Percentiles rank a stretch among this genome's conserved stretches.
These are phyloP conservation scores for Amanita molliuscula DNA, from an alignment of 768 basidiomycete genomes.

Conservation along the genomic window DNA sequence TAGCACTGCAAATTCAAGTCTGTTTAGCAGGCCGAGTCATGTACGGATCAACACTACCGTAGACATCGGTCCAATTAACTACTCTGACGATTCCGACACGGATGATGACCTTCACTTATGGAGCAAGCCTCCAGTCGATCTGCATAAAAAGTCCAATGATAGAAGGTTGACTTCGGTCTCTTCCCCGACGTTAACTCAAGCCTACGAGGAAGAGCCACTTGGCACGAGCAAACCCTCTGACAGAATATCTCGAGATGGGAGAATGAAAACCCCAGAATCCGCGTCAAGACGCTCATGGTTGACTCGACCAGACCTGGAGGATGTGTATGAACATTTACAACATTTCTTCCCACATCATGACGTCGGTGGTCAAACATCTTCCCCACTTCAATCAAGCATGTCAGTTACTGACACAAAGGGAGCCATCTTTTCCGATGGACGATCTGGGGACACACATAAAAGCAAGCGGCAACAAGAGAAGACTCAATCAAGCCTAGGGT, in stretches of 20 bases:
- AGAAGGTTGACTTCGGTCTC: not conserved
- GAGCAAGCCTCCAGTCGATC: slow-evolving; percentile 21
- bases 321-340: slow-evolving; percentile 72
- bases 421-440: not conserved
- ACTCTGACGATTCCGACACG: slow-evolving; percentile 11
- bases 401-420: slow-evolving; percentile 1
- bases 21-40: not conserved
- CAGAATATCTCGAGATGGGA: not conserved
- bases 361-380: slow-evolving; percentile 68
- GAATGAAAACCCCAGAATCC: not conserved
- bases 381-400: slow-evolving; percentile 30
- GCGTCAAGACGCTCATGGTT: not conserved
- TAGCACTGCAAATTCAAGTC: not conserved
- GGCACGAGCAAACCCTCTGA: not conserved
- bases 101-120: slow-evolving; percentile 15
- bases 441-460: slow-evolving; percentile 28
- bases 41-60: slow-evolving; percentile 6
- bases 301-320: slow-evolving; percentile 61
- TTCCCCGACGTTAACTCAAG: not conserved
- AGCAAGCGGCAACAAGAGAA: slow-evolving; percentile 66
- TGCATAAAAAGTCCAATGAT: slow-evolving; percentile 3
- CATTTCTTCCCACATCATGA: slow-evolving; percentile 85
- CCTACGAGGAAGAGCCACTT: not conserved
- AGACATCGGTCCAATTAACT: slow-evolving; percentile 1
- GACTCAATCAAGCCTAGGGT: slow-evolving; percentile 35